phyloP scores from a whole-genome alignment of 257 asterid genomes.

The Penstemon barbatus region DNA sequence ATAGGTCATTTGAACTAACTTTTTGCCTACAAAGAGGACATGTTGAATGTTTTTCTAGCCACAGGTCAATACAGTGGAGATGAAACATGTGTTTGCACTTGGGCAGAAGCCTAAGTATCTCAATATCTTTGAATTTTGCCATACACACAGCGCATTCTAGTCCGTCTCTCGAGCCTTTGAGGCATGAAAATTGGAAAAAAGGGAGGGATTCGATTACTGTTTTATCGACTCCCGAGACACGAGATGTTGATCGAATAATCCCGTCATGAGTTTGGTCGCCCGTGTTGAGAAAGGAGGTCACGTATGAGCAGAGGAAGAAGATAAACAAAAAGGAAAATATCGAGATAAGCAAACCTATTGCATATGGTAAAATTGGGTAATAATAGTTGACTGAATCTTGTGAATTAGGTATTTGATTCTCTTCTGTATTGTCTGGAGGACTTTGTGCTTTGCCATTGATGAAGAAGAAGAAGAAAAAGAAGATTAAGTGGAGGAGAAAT shows the following conservation, averaged over 20 bases:
- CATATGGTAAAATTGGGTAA: constrained; percentile 72
- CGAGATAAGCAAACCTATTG: constrained; percentile 58
- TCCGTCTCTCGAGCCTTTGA: constrained; percentile 47
- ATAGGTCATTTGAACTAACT: constrained; percentile 42
- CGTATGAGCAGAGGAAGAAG: constrained; percentile 66
- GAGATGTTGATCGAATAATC: constrained; percentile 22
- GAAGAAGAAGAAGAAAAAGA: constrained; percentile 17
- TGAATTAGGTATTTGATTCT: constrained; percentile 1
- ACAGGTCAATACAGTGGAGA: constrained; percentile 54
- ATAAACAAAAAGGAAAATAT: constrained; percentile 64
- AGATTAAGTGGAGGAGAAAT: constrained; percentile 26
- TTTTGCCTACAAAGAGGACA: constrained; percentile 65
- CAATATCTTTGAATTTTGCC: constrained; percentile 51
- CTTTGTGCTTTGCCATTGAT: constrained; percentile 35
- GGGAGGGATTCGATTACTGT: constrained; percentile 60
- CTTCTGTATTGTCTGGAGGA: constrained; percentile 10
- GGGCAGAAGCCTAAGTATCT: constrained; percentile 54
- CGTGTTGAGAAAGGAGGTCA: constrained; percentile 22
- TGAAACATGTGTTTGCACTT: constrained; percentile 69
- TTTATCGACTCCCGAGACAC: constrained; percentile 46
- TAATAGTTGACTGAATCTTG: constrained; percentile 41
- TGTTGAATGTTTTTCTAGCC: constrained; percentile 68
- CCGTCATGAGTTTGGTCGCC: constrained; percentile 43
- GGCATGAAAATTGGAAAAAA: constrained; percentile 49
- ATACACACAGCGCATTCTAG: constrained; percentile 74